phyloP scores from a whole-genome alignment of 2,329 filamentous ascomycete species.

The Penicillium sp. region DNA sequence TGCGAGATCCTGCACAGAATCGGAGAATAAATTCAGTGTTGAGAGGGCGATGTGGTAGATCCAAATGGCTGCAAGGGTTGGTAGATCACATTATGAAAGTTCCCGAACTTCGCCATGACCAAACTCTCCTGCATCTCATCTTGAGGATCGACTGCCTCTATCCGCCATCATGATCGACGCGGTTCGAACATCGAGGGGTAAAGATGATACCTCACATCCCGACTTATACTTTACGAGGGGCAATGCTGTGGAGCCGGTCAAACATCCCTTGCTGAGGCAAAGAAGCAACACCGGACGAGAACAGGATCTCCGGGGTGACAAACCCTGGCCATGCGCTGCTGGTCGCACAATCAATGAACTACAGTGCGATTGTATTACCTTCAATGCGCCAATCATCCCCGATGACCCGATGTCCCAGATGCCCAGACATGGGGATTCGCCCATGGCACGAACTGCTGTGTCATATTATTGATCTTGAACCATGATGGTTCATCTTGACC shows the following conservation, averaged over 20 bases:
- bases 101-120: no score
- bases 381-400: constrained; percentile 2
- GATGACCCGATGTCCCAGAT: constrained; percentile 4
- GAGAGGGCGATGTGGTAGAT: not conserved
- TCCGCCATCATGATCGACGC: constrained; percentile 18
- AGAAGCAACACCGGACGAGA: constrained; percentile 1
- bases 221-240: constrained; percentile 6
- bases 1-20: not conserved
- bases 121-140: constrained; percentile 11
- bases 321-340: constrained; percentile 7
- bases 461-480: constrained; percentile 14
- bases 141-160: constrained; percentile 13
- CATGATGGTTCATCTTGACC: no score
- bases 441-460: constrained; percentile 16
- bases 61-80: constrained; percentile 1
- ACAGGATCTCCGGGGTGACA: not conserved
- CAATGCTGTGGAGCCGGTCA: no score
- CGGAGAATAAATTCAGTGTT: constrained; percentile 4
- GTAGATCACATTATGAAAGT: constrained; percentile 2
- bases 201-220: constrained; percentile 21
- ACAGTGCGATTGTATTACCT: constrained; percentile 5
- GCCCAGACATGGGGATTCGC: constrained; percentile 11
- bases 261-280: constrained; percentile 10
- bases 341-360: constrained; percentile 8
- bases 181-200: constrained; percentile 5